Percentiles rank a stretch among this genome's conserved stretches.
Evolutionary conservation across 2,329 filamentous ascomycete species (phyloP).

Genomic region (Penicillium decumbens): DNA sequence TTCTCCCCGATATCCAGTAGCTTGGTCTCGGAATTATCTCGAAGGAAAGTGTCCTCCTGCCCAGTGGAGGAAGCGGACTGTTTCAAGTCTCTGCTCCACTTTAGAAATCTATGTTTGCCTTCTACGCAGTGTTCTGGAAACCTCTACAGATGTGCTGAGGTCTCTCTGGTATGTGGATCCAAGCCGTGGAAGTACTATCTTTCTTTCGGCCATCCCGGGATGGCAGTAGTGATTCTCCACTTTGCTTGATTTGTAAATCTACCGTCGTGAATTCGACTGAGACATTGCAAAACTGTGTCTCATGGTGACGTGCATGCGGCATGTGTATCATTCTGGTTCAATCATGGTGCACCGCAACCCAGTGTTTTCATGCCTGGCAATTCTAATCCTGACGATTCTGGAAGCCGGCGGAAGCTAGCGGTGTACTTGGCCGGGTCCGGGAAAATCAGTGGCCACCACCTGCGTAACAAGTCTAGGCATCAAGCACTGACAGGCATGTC

Average conservation of each 20-base stretch:
- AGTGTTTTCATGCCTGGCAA: background rate
- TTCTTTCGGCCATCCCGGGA: too few species aligned
- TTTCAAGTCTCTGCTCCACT: constrained; percentile 14
- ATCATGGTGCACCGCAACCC: background rate
- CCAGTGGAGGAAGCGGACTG: constrained; percentile 11
- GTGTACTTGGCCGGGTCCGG: background rate
- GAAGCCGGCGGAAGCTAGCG: background rate
- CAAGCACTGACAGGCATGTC: background rate
- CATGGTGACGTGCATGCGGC: background rate
- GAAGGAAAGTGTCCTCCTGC: background rate
- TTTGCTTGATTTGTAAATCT: background rate
- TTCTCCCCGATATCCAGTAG: background rate
- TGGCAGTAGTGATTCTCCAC: background rate
- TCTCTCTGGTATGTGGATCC: background rate
- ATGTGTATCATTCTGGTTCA: background rate
- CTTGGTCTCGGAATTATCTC: background rate
- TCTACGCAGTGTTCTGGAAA: constrained; percentile 18
- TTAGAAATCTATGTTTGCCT: constrained; percentile 1
- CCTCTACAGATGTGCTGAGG: constrained; percentile 10
- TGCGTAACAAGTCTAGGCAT: constrained; percentile 5
- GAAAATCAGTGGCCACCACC: constrained; percentile 2
- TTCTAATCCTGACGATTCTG: constrained; percentile 5
- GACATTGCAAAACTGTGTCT: constrained; percentile 8
- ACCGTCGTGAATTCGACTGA: constrained; percentile 9
- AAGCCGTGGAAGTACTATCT: background rate